Evolutionary conservation across 345 rosid species (phyloP).

Genomic region (Conringia planisiliqua): DNA sequence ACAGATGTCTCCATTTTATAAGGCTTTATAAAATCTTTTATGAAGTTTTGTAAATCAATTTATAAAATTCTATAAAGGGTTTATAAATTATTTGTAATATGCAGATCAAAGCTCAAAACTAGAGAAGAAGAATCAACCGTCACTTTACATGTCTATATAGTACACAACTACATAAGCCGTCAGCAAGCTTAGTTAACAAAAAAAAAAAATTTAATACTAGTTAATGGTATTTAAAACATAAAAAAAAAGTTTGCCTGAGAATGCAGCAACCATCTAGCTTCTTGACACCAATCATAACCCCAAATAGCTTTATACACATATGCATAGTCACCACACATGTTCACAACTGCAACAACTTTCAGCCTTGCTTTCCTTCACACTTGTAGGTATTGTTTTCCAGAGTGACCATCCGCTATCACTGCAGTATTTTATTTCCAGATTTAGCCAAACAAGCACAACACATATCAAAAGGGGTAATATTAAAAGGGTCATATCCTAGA

Average conservation of each 20-base stretch:
- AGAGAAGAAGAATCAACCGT: background rate
- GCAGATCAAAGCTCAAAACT: background rate
- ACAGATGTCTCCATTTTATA: too few relatives aligned
- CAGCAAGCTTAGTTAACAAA: background rate
- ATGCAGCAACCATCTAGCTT: conserved; percentile 61
- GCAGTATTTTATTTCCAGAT: conserved; percentile 9
- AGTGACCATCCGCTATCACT: conserved; percentile 80
- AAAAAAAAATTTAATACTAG: background rate
- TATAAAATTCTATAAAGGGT: too few relatives aligned
- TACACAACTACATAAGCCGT: background rate
- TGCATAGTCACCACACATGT: conserved; percentile 70
- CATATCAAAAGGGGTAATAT: background rate
- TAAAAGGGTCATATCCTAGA: background rate
- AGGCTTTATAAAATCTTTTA: too few relatives aligned
- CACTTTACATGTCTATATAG: background rate
- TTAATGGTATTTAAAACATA: background rate
- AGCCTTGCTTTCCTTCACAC: conserved; percentile 62
- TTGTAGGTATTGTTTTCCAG: conserved; percentile 73
- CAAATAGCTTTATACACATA: conserved; percentile 69
- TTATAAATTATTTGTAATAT: background rate
- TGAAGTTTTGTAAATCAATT: too few relatives aligned
- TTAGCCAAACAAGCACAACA: background rate
- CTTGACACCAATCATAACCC: conserved; percentile 78
- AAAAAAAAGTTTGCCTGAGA: conserved; percentile 39
- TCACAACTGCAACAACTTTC: conserved; percentile 76